Conservation (phyloP, 768 basidiomycete genomes). For the Trametes cinnabarina region DNA sequence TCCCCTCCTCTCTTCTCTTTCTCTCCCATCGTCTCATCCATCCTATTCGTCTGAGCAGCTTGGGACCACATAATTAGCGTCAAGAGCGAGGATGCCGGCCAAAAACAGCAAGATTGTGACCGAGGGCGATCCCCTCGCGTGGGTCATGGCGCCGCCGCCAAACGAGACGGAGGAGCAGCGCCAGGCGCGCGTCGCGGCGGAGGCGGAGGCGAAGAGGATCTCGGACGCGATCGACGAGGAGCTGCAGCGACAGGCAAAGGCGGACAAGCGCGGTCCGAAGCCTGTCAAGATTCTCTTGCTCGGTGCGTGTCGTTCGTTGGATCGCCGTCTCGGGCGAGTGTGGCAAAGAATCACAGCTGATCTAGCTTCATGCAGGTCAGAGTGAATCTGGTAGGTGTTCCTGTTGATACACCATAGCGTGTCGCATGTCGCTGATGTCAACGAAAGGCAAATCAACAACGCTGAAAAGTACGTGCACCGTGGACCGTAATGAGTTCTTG, state of each 20-base stretch:
- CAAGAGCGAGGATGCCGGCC: constrained; percentile 5
- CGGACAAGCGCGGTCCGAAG: constrained; percentile 26
- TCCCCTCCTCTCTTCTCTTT: background rate
- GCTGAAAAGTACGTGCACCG: constrained; percentile 34
- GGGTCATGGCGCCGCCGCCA: constrained; percentile 52
- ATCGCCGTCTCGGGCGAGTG: too few relatives aligned
- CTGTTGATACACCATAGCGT: background rate
- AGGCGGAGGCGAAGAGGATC: constrained; percentile 55
- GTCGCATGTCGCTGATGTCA: background rate
- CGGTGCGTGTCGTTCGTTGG: constrained; percentile 27
- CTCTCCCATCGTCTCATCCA: background rate
- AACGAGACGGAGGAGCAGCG: constrained; percentile 52
- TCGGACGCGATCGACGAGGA: constrained; percentile 49
- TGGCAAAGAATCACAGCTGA: constrained; percentile 1
- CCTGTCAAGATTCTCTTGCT: constrained; percentile 38
- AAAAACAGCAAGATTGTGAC: constrained; percentile 17
- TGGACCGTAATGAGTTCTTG: background rate
- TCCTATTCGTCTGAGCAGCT: background rate
- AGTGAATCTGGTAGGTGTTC: constrained; percentile 33
- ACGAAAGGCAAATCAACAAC: constrained; percentile 37
- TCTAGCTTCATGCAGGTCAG: constrained; percentile 23
- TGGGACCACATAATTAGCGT: background rate
- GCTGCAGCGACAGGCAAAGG: constrained; percentile 31
- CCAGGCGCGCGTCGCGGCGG: constrained; percentile 42
- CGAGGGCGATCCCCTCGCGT: constrained; percentile 52